Conservation (phyloP, 179 eudicot species). For the Beta corolliflora region DNA sequence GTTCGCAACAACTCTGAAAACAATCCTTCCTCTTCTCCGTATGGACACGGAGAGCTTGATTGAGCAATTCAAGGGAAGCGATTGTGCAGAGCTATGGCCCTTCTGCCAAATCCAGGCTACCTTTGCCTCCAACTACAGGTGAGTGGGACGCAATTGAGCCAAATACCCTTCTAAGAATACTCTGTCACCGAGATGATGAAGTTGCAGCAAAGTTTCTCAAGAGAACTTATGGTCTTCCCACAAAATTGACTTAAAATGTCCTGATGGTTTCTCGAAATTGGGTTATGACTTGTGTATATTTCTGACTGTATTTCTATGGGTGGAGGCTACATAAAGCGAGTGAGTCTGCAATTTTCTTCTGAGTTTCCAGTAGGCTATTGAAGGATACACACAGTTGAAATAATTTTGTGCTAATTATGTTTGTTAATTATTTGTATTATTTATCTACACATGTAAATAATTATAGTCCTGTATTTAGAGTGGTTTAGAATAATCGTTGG, state of each 20-base stretch:
- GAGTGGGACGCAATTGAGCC: slow-evolving; percentile 77
- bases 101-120: slow-evolving; percentile 59
- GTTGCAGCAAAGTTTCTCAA: slow-evolving; percentile 81
- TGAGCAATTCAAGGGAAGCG: slow-evolving; percentile 52
- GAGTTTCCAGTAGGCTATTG: background rate
- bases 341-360: background rate
- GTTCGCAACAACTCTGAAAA: slow-evolving; percentile 44
- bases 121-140: slow-evolving; percentile 78
- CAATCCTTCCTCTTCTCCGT: slow-evolving; percentile 60
- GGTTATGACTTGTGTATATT: background rate
- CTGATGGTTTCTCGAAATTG: background rate
- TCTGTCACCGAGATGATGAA: slow-evolving; percentile 81
- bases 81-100: slow-evolving; percentile 37
- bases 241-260: slow-evolving; percentile 38
- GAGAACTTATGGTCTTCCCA: slow-evolving; percentile 73
- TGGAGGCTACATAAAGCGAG: background rate
- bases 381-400: background rate
- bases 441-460: slow-evolving; percentile 33
- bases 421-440: slow-evolving; percentile 16
- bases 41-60: slow-evolving; percentile 55
- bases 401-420: slow-evolving; percentile 21
- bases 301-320: background rate
- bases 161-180: slow-evolving; percentile 68
- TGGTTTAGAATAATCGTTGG: slow-evolving; percentile 7
- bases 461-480: slow-evolving; percentile 9